Conservation (phyloP, 805 yeast species). For the Saturnispora bothae region DNA sequence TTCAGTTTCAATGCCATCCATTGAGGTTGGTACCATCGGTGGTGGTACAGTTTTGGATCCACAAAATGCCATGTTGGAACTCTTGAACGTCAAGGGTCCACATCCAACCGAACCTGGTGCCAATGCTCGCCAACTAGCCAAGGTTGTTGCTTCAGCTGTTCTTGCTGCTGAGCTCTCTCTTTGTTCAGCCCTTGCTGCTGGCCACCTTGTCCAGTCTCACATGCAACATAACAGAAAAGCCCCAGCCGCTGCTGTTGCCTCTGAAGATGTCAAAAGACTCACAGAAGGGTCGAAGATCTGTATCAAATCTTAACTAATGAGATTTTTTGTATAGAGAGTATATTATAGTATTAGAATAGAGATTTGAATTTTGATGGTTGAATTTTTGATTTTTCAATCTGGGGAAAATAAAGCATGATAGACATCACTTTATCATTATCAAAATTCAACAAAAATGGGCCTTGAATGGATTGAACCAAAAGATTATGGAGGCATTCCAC, state of each 20-base stretch:
- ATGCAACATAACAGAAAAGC: constrained; percentile 80
- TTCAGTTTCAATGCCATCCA: constrained; percentile 98
- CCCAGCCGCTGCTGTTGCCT: constrained; percentile 22
- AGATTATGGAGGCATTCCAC: constrained; percentile 23
- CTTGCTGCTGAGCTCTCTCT: constrained; percentile 93
- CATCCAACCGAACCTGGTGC: constrained; percentile 89
- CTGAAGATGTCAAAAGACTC: constrained; percentile 36
- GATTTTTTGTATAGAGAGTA: too few species aligned
- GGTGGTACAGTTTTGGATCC: constrained; percentile 98
- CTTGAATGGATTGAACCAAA: constrained; percentile 10
- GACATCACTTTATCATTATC: not conserved
- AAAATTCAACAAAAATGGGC: not conserved
- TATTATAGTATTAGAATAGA: too few species aligned
- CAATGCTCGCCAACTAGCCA: constrained; percentile 88
- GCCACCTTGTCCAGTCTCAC: constrained; percentile 95
- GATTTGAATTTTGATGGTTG: too few species aligned
- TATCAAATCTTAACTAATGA: constrained; percentile 39
- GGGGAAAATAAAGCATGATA: not conserved
- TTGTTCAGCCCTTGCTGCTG: constrained; percentile 95
- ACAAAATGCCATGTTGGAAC: constrained; percentile 90
- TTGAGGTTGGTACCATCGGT: constrained; percentile 98
- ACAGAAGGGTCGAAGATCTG: constrained; percentile 69
- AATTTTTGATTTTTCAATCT: too few species aligned
- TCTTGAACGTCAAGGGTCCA: constrained; percentile 93
- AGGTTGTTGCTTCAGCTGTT: constrained; percentile 87